Evolutionary conservation across 345 rosid genomes (phyloP).

Genomic region (Isatis tinctoria): DNA sequence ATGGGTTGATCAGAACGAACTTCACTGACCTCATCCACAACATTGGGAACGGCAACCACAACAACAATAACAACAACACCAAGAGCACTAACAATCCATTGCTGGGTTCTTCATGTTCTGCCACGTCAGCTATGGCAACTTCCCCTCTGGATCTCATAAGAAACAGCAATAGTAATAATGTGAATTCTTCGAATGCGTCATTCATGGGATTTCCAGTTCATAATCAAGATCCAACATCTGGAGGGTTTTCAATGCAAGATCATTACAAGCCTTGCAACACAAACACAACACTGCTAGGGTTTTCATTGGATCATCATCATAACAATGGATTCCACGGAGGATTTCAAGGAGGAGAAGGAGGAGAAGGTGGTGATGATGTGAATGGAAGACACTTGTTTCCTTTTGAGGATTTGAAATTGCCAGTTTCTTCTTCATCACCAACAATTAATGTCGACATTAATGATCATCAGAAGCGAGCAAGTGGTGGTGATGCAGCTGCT

Average conservation of each 20-base stretch:
- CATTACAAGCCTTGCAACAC: slow-evolving; percentile 61
- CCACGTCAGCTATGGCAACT: slow-evolving; percentile 29
- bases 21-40: slow-evolving; percentile 62
- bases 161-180: slow-evolving; percentile 56
- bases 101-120: slow-evolving; percentile 30
- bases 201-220: slow-evolving; percentile 60
- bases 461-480: slow-evolving; percentile 50
- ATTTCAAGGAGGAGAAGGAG: slow-evolving; percentile 31
- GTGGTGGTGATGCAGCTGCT: slow-evolving; percentile 39
- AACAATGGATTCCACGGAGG: slow-evolving; percentile 47
- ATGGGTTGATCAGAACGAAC: slow-evolving; percentile 42
- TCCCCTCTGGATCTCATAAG: slow-evolving; percentile 67
- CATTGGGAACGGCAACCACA: slow-evolving; percentile 35
- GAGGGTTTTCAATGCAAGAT: slow-evolving; percentile 65
- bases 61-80: slow-evolving; percentile 24
- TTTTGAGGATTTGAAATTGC: slow-evolving; percentile 80
- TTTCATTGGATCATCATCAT: slow-evolving; percentile 75
- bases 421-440: slow-evolving; percentile 44
- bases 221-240: slow-evolving; percentile 48
- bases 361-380: slow-evolving; percentile 38
- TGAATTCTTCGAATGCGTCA: slow-evolving; percentile 59
- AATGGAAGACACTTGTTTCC: slow-evolving; percentile 77
- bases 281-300: slow-evolving; percentile 44
- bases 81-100: slow-evolving; percentile 34
- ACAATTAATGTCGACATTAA: slow-evolving; percentile 30